These are phyloP conservation scores for Digitaria exilis DNA, from an alignment of 202 grass and related monocot genomes.

Conservation along the genomic window DNA sequence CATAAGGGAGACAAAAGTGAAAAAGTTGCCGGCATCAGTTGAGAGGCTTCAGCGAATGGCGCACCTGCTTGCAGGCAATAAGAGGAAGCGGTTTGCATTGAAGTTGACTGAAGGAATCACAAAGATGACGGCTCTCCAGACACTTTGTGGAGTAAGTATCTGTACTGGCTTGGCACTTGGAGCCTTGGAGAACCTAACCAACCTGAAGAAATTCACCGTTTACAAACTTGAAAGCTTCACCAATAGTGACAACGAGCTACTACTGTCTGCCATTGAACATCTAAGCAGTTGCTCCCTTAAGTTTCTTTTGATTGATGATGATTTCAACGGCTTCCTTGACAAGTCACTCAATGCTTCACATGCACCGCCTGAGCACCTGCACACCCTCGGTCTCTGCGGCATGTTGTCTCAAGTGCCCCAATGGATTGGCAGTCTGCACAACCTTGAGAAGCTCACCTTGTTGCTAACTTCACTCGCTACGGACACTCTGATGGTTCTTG, in stretches of 20 bases:
- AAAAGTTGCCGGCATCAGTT: background rate
- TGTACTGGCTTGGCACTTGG: too few species aligned
- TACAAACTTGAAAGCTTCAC: too few species aligned
- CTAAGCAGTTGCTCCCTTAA: too few species aligned
- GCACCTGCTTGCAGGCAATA: constrained; percentile 26
- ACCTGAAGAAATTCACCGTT: too few species aligned
- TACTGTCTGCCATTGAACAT: too few species aligned
- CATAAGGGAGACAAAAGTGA: constrained; percentile 37
- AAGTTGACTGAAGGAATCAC: background rate
- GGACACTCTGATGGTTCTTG: background rate
- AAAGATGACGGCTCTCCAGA: too few species aligned
- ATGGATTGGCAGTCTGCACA: constrained; percentile 27
- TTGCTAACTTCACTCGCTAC: background rate
- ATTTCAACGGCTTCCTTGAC: background rate
- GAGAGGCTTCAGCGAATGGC: background rate
- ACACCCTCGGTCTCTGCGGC: constrained; percentile 17
- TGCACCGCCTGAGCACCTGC: constrained; percentile 25
- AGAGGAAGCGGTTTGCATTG: background rate
- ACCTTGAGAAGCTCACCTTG: constrained; percentile 31
- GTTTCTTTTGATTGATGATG: too few species aligned
- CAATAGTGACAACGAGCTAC: too few species aligned
- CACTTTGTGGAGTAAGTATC: too few species aligned
- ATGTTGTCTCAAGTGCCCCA: background rate
- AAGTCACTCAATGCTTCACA: background rate
- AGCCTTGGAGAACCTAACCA: too few species aligned